Base-by-base conservation (phyloP, 768 basidiomycete genomes). In the Auriculariales sp. region DNA sequence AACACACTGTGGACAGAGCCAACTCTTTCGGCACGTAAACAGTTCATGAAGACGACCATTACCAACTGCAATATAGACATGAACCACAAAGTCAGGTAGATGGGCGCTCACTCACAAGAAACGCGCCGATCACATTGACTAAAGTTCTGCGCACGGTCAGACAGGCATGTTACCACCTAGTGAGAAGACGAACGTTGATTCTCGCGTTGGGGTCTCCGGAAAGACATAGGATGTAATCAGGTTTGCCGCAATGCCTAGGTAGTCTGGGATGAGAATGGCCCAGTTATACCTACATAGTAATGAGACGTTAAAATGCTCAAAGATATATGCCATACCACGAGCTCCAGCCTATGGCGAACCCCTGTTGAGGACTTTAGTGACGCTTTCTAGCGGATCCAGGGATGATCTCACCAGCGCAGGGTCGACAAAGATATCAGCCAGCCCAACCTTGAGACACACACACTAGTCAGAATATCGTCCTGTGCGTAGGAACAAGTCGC, bases 1-100 rank as follows among this genome's bases (percentile, higher is more conserved):
- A 66, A 64, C 61, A 61, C 63, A 58, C 66, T 66, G 49, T 67
- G 66, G 32, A 56, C 52, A 29, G 51, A 50, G 4, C 63, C 66
- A 50, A 62, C 66, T 4, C 53, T 54, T n/a, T 56, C 29, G 3
- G 61, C 61, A 10, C 65, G 65, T 28, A 62, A 53, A 49, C 62
- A 60, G 59, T 69, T 71, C 62, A 69, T 59, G 33, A 56, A 54
- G 42, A 58, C 54, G 34, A 66, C 60, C 32, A 62, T 54, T 28
- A 66, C 61, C 35, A 66, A n/a, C 25, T 49, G n/a, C 4, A 35
- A 30, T 25, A 48, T 54, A 49, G 54, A 53, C 64, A 66, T 55
- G 62, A 64, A 30, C 52, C 46, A n/a, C n/a, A 11, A 14, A 1
- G 2, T 7, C 15, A n/a, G 12, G n/a, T 2, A 39, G 12, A 3